Conservation (phyloP, 768 basidiomycete species). For the Epithele typhae region DNA sequence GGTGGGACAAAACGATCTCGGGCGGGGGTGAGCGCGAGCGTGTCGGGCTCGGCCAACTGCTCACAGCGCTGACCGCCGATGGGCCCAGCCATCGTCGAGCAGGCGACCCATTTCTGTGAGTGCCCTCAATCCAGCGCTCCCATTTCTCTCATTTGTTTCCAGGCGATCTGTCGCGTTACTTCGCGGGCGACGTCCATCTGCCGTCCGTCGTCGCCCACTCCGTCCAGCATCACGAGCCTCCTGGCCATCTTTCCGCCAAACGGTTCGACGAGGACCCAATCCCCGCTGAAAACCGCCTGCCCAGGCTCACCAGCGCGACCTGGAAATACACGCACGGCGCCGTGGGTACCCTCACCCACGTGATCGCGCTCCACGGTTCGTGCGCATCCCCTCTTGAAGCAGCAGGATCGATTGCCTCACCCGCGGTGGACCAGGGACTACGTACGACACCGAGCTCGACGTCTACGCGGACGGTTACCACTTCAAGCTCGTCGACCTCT, state of each 20-base stretch:
- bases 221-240: slow-evolving; percentile 39
- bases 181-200: slow-evolving; percentile 36
- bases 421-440: slow-evolving; percentile 20
- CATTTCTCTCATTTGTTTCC: not conserved
- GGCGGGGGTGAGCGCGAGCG: slow-evolving; percentile 18
- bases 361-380: slow-evolving; percentile 43
- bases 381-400: not conserved
- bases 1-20: slow-evolving; percentile 17
- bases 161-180: slow-evolving; percentile 40
- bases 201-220: slow-evolving; percentile 29
- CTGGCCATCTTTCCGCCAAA: slow-evolving; percentile 40
- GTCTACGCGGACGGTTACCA: slow-evolving; percentile 45
- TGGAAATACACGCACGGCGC: slow-evolving; percentile 40
- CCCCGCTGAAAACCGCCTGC: slow-evolving; percentile 40
- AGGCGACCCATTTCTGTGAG: slow-evolving; percentile 40
- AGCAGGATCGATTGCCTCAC: too few relatives aligned
- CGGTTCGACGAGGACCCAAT: slow-evolving; percentile 40
- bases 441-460: slow-evolving; percentile 43
- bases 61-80: not conserved
- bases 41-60: not conserved
- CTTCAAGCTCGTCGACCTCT: slow-evolving; percentile 36
- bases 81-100: slow-evolving; percentile 26
- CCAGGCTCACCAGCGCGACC: slow-evolving; percentile 43
- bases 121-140: not conserved
- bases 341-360: slow-evolving; percentile 45